These are phyloP conservation scores for Ceratocystiopsis brevicomis DNA, from an alignment of 2,329 filamentous ascomycete species.

Conservation along the genomic window DNA sequence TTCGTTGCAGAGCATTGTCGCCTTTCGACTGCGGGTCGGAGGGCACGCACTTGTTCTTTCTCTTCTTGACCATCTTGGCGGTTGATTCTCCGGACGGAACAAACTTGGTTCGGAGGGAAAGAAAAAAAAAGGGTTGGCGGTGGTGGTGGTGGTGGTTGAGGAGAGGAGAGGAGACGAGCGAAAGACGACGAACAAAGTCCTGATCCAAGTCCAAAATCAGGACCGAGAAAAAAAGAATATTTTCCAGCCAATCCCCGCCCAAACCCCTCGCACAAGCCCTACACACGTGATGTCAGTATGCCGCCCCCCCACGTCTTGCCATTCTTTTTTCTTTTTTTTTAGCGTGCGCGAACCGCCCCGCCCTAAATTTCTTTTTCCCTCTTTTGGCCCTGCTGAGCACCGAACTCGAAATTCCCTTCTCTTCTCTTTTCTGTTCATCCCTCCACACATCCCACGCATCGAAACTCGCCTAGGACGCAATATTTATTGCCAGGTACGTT, in stretches of 20 bases:
- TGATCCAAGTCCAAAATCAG: neutral
- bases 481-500: slow-evolving; percentile 13
- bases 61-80: slow-evolving; percentile 15
- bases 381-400: neutral
- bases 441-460: slow-evolving; percentile 5
- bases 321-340: too few species aligned
- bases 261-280: neutral
- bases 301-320: neutral
- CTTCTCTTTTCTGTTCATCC: slow-evolving; percentile 4
- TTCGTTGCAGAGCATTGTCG: too few species aligned
- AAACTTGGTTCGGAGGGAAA: slow-evolving; percentile 2
- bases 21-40: too few species aligned
- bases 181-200: neutral
- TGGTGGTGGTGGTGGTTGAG: slow-evolving; percentile 2
- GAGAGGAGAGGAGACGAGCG: slow-evolving; percentile 1
- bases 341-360: too few species aligned
- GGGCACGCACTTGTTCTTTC: slow-evolving; percentile 33
- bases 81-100: slow-evolving; percentile 1
- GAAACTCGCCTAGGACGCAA: slow-evolving; percentile 14
- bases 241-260: too few species aligned
- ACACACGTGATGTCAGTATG: neutral
- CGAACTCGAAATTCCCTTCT: slow-evolving; percentile 1
- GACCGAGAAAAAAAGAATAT: too few species aligned
- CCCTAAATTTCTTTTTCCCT: neutral
- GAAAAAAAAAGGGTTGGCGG: too few species aligned